These are phyloP conservation scores for Vanderwaltozyma verrucispora DNA, from an alignment of 805 yeast genomes.

Conservation along the genomic window DNA sequence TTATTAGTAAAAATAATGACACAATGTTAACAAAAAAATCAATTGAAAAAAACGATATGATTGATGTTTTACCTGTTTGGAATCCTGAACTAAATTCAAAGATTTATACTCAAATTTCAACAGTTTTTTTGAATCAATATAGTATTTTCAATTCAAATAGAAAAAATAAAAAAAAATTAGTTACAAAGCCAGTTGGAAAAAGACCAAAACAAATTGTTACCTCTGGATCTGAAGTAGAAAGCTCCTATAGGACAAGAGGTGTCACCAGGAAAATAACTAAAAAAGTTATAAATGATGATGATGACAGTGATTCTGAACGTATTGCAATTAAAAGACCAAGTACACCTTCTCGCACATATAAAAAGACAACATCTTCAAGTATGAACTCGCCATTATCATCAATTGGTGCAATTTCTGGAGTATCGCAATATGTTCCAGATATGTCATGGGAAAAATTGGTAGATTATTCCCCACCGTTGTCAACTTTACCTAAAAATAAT, in stretches of 20 bases:
- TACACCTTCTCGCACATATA: not conserved
- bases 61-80: slow-evolving; percentile 18
- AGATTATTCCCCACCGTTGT: slow-evolving; percentile 63
- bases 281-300: slow-evolving; percentile 2
- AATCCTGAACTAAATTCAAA: slow-evolving; percentile 7
- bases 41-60: slow-evolving; percentile 2
- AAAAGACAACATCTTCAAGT: slow-evolving; percentile 10
- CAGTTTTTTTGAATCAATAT: slow-evolving; percentile 19
- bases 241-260: slow-evolving; percentile 15
- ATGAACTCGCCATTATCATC: slow-evolving; percentile 22
- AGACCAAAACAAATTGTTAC: not conserved
- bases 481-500: slow-evolving; percentile 51
- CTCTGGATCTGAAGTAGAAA: slow-evolving; percentile 10
- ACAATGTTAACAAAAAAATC: too few species aligned
- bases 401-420: slow-evolving; percentile 12
- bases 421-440: slow-evolving; percentile 28
- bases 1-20: too few species aligned
- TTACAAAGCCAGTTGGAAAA: not conserved
- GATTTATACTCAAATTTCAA: slow-evolving; percentile 10
- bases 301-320: not conserved
- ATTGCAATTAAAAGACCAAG: slow-evolving; percentile 6
- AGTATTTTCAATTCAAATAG: slow-evolving; percentile 5
- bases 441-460: slow-evolving; percentile 58
- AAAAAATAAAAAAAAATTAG: too few species aligned
- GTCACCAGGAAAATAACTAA: slow-evolving; percentile 3